phyloP scores from a whole-genome alignment of 176 grass and related monocot genomes.

The Thinopyrum elongatum region DNA sequence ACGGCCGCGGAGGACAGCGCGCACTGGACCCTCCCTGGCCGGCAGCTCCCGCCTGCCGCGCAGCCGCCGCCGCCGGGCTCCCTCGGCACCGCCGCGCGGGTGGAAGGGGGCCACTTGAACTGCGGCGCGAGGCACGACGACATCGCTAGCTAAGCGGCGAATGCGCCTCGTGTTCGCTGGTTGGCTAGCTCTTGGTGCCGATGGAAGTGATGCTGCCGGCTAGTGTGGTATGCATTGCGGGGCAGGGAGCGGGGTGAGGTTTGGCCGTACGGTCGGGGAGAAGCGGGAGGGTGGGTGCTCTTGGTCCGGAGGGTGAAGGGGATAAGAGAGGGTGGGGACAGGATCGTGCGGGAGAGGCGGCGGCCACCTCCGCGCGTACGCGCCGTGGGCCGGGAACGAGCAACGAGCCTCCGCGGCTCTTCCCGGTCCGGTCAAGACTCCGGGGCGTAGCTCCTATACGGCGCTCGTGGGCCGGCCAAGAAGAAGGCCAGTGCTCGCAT shows the following conservation, averaged over 20 bases:
- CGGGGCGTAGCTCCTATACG: too few relatives aligned
- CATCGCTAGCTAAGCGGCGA: slow-evolving; percentile 10
- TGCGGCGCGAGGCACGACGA: slow-evolving; percentile 52
- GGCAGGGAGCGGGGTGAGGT: slow-evolving; percentile 7
- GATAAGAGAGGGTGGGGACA: slow-evolving; percentile 49
- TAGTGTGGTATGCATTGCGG: slow-evolving; percentile 21
- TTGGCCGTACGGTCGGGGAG: neutral
- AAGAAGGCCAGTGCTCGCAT: too few relatives aligned
- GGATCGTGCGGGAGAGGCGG: slow-evolving; percentile 32
- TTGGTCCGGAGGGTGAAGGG: neutral
- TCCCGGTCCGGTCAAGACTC: too few relatives aligned
- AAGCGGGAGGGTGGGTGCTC: slow-evolving; percentile 19
- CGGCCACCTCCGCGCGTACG: neutral
- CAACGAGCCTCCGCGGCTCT: too few relatives aligned
- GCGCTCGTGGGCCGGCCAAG: too few relatives aligned
- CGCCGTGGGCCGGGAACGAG: neutral
- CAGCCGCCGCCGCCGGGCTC: slow-evolving; percentile 2
- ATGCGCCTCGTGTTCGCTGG: neutral
- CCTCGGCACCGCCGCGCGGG: slow-evolving; percentile 30
- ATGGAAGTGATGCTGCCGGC: neutral
- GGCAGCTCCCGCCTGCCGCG: neutral
- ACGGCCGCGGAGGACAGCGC: neutral
- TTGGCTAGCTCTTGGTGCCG: neutral
- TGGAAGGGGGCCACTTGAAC: slow-evolving; percentile 48
- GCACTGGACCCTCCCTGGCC: slow-evolving; percentile 26